Evolutionary conservation across 306 rosid species (phyloP), one percentile per base, ranked within the genome.

Genomic region (Vigna trinervia): DNA sequence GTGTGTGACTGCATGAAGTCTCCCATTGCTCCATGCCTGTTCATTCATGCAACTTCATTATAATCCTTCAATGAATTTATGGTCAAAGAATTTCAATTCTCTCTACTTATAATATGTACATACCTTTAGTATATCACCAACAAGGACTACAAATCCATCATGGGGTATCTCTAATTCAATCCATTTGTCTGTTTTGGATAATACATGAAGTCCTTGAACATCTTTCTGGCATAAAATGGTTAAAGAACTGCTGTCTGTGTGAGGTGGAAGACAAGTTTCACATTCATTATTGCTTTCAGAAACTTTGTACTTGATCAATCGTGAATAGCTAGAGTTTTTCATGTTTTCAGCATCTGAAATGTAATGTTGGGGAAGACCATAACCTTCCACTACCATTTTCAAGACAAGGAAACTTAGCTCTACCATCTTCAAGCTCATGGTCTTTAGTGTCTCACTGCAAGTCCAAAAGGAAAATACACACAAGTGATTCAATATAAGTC

Each of bases 1-100:
- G 52, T 87, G 91, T 20, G 58, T 84, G 6, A 65, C 84, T 14
- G 91, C 88, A 69, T 87, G 83, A 66, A 87, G 75, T 10, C 88
- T 87, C 58, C 88, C 88, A 48, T 87, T 87, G 85, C 90, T 87
- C 90, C 90, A 89, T 0, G 90, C 90, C 88, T 86, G 19, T 71
- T 39, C 0, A 78, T 10, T 12, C 20, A 52, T 53, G 45, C 52
- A 36, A 53, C 17, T 22, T 39, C 12, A 41, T 41, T 47, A 59
- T 22, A 5, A 59, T 28, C 26, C 12, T 28, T 58, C 0, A 12
- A 26, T 28, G 2, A 57, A 4, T 22, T 8, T 1, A 61, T 45
- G 14, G 5, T 45, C 4, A 11, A 61, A 10, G 2, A 71, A 34
- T 32, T 70, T 32, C 62, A 50, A 17, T 51, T 70, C 61, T 15